Evolutionary conservation across 2,329 filamentous ascomycete genomes (phyloP), one percentile per base, ranked within the genome.

Genomic region (Drechslera avenae): DNA sequence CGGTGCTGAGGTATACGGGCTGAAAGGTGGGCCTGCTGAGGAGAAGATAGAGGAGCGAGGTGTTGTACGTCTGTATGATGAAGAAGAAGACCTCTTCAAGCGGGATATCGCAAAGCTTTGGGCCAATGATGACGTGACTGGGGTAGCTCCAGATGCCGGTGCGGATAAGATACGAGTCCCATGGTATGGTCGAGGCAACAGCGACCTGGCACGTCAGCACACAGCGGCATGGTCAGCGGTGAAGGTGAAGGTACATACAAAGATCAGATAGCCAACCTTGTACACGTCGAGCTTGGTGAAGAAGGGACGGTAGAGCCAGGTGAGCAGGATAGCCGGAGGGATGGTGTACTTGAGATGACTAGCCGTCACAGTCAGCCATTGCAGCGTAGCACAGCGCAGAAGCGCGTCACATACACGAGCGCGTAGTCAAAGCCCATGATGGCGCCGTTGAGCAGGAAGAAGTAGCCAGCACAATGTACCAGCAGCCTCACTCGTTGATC

Each of bases 31-130:
- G 79, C 67, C 88, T 89, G 72, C 81, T 89, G 16, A 86, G 69
- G 1, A 90, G 72, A 8, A 89, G 77, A 63, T 90, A 91, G 7
- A 91, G 67, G 41, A 90, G 73, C 0, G 83, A 81, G 0, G 87
- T 89, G 63, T 84, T 88, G 71, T 89, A 90, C 1, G 88, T 90
- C 72, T 91, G 88, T 18, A 91, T 83, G 16, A 89, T 73, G 68
- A 91, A 91, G 78, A 91, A 91, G 73, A 90, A 90, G 4, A 90
- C 72, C 67, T 91, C 88, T 63, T 91, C 88, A 4, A 81, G 69
- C 0, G 88, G 88, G 14, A 91, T 88, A n/a, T 77, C 75, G 61
- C 83, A 83, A 13, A 89, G 67, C 1, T 78, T 86, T 0, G 79
- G 79, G 0, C 88, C 88, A 30, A 87, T 63, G 26, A 90, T 82